Percentiles rank a stretch among this genome's conserved stretches.
phyloP scores from a whole-genome alignment of 208 protist species.

The Trypanosoma lewisi region DNA sequence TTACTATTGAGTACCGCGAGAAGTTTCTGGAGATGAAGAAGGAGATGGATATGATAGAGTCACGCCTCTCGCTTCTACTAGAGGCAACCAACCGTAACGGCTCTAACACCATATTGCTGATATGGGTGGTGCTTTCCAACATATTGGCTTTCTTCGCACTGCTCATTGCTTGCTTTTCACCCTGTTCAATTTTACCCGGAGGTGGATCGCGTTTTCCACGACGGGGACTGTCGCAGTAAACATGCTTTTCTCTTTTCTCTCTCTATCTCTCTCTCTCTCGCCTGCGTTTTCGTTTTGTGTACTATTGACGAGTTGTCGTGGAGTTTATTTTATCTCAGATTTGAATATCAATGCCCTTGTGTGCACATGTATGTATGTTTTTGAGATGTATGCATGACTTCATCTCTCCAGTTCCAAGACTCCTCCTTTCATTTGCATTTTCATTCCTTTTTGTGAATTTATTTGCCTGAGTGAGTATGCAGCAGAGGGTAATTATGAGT shows the following conservation, averaged over 20 bases:
- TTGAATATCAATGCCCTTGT: too few relatives aligned
- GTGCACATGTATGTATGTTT: too few relatives aligned
- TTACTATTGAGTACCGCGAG: slow-evolving; percentile 17
- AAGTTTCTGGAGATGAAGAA: slow-evolving; percentile 17
- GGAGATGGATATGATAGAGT: slow-evolving; percentile 24
- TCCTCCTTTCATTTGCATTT: too few relatives aligned
- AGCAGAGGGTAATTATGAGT: slow-evolving; percentile 70
- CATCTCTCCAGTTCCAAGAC: too few relatives aligned
- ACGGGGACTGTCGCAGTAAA: neutral
- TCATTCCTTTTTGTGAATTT: neutral
- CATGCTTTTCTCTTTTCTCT: too few relatives aligned
- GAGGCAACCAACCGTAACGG: neutral
- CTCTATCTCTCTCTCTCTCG: too few relatives aligned
- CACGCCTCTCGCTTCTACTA: slow-evolving; percentile 1
- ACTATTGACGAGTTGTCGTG: too few relatives aligned
- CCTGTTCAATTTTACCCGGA: neutral
- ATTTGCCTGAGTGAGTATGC: too few relatives aligned
- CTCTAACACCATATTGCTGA: slow-evolving; percentile 1
- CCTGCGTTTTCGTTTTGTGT: too few relatives aligned
- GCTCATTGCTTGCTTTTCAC: slow-evolving; percentile 3
- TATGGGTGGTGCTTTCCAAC: slow-evolving; percentile 22
- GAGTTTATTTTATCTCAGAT: too few relatives aligned
- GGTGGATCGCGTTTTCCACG: neutral
- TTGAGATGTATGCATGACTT: too few relatives aligned
- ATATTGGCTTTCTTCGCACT: slow-evolving; percentile 16